Base-by-base conservation (phyloP, 2,329 filamentous ascomycete genomes). In the Lachnellula suecica region DNA sequence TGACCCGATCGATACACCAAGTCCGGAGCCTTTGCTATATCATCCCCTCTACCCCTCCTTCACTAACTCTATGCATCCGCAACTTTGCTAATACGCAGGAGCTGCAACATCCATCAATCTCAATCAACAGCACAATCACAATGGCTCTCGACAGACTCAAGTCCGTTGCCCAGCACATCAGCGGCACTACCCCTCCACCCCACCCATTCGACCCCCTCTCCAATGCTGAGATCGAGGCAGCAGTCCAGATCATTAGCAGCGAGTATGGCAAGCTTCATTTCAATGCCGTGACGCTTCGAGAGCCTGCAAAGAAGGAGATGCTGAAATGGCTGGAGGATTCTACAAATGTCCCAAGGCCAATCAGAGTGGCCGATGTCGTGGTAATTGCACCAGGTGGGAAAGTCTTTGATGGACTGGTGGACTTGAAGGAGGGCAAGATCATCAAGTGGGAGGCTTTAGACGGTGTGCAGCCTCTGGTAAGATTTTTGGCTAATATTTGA, bases 221-320 rank as follows among this genome's bases (percentile, higher is more conserved):
- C 9, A 75, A 79, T 9, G 71, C 75, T 2, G 91, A 96, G 71
- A 95, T 96, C 61, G 84, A 88, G 62, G 72, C 79, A 19, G 84
- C 84, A 6, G 86, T 91, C 46, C 73, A 79, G 1, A 74, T 89
- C 27, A 78, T 96, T 59, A 84, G 83, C 56, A 82, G 85, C 62
- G 78, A 87, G 53, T 78, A 96, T 68, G 77, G 83, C 52, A 77
- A 86, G 44, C 78, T 95, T 53, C 84, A 85, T 70, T 96, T 92
- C 81, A 94, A 96, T 74, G 88, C 91, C 2, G 85, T 96, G 51
- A 88, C 89, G 2, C 76, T 96, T 24, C 86, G 85, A 63, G 91
- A 96, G 75, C 91, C 91, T 44, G 87, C 87, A 59, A 96, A 96
- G 77, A 83, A 79, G 42, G 84, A 91, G 63, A 91, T 96, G 89